phyloP scores from a whole-genome alignment of 164 flowering plant species.

The Kingdonia uniflora region DNA sequence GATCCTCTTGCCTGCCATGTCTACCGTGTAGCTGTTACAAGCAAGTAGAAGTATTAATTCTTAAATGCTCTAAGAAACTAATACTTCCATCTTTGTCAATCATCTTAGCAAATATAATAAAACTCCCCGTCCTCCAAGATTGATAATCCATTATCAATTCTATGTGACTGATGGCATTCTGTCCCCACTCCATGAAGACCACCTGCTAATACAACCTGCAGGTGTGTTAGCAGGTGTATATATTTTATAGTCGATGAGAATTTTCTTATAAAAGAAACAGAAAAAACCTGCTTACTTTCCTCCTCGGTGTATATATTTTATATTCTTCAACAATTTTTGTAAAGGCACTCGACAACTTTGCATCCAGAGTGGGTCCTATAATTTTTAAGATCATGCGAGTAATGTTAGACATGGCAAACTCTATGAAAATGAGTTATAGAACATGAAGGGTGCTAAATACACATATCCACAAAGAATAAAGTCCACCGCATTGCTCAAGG shows the following conservation, averaged over 20 bases:
- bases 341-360: slow-evolving; percentile 65
- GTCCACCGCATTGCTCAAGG: too few species aligned
- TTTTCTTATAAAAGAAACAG: neutral
- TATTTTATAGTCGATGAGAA: too few species aligned
- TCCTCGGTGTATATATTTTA: slow-evolving; percentile 74
- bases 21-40: slow-evolving; percentile 77
- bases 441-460: too few species aligned
- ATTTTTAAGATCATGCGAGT: slow-evolving; percentile 4
- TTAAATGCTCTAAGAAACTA: too few species aligned
- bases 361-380: slow-evolving; percentile 79
- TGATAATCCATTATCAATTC: slow-evolving; percentile 91
- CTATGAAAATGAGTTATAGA: too few species aligned
- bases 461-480: too few species aligned
- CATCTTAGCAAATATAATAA: neutral
- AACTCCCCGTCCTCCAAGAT: neutral
- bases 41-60: too few species aligned
- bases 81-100: too few species aligned
- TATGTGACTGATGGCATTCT: slow-evolving; percentile 94
- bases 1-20: slow-evolving; percentile 97
- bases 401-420: neutral
- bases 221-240: neutral
- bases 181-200: slow-evolving; percentile 98
- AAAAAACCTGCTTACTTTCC: slow-evolving; percentile 68
- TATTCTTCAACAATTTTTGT: slow-evolving; percentile 59
- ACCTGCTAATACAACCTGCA: slow-evolving; percentile 90